Base-by-base conservation (phyloP, 2,329 filamentous ascomycete genomes). In the Amylocarpus encephaloides region DNA sequence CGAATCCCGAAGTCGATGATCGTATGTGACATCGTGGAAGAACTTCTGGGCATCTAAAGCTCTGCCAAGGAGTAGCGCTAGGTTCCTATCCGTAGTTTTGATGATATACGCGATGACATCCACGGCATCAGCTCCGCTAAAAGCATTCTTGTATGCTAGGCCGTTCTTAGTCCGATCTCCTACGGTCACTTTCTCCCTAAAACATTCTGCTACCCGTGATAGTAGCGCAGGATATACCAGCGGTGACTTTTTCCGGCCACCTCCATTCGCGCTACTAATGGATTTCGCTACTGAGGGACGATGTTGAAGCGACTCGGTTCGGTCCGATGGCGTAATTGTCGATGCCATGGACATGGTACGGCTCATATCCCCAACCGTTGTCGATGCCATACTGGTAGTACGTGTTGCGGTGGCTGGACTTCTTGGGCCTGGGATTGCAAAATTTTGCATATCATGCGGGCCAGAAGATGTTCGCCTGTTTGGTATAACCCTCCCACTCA, bases 1-100 rank as follows among this genome's bases (percentile, higher is more conserved):
- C n/a, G 92, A 94, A 69, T 98, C 93, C 69, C 93, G 86, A 62
- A 98, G 73, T 43, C 93, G 82, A 69, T 98, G 93, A 62, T 96
- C 92, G 69, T 98, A 98, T 0, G 92, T 96, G 45, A 97, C 93
- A 75, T 98, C 93, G 72, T 98, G 93, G 67, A 98, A 98, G 72
- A 95, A 96, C 67, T 97, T 97, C 66, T 98, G 93, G 19, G 93
- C 93, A 70, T 98, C 93, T 53, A 98, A 73, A 38, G 93, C 90
- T 65, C 93, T 82, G 55, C 93, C 93, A 13, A 98, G 75, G 9
- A 98, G 79, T 43, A 98, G 74, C 10, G 93, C 93, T 53, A 98
- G 74, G 66, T 98, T 98, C 52, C 93, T 82, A 69, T 98, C 93
- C 0, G 89, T 95, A 1, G 93, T 98, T 64, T 94, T 86, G 68